Percentiles rank a stretch among this genome's conserved stretches.
Evolutionary conservation across 208 protist genomes (phyloP).

Genomic region (Wallacemonas collosoma): DNA sequence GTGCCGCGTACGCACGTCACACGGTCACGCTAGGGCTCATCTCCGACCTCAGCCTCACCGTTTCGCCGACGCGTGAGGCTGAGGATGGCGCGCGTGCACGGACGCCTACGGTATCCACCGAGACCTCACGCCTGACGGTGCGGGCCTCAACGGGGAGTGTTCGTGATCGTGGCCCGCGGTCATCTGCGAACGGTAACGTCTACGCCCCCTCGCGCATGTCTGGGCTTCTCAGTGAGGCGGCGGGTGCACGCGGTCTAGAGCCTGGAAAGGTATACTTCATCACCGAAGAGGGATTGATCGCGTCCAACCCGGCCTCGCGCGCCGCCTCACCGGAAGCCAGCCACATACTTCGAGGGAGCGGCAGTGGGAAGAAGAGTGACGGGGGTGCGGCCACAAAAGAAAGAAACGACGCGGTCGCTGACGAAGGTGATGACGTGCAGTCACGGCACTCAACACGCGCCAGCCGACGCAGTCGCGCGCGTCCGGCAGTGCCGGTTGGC

Average conservation of each 20-base stretch:
- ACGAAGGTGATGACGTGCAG: not conserved
- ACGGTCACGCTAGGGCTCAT: conserved; percentile 61
- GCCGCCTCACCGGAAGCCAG: conserved; percentile 13
- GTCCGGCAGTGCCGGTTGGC: not conserved
- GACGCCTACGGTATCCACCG: not conserved
- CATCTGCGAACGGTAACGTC: not conserved
- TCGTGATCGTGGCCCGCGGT: not conserved
- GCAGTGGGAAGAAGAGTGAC: no score
- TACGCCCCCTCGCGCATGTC: conserved; percentile 18
- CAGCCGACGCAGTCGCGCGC: not conserved
- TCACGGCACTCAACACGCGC: not conserved
- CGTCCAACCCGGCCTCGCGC: not conserved
- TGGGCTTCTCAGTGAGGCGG: conserved; percentile 3
- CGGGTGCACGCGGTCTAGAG: not conserved
- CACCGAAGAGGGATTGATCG: conserved; percentile 3
- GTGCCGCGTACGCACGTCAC: conserved; percentile 48
- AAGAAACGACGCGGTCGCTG: not conserved
- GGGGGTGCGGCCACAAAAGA: no score
- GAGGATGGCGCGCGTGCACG: not conserved
- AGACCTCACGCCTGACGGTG: conserved; percentile 5
- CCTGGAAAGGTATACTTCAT: conserved; percentile 6
- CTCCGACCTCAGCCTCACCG: conserved; percentile 45
- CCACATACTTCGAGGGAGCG: conserved; percentile 2
- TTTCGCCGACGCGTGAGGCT: not conserved
- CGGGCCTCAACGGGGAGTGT: not conserved